phyloP scores from a whole-genome alignment of 805 yeast genomes.

The Wickerhamomyces rabaulensis region DNA sequence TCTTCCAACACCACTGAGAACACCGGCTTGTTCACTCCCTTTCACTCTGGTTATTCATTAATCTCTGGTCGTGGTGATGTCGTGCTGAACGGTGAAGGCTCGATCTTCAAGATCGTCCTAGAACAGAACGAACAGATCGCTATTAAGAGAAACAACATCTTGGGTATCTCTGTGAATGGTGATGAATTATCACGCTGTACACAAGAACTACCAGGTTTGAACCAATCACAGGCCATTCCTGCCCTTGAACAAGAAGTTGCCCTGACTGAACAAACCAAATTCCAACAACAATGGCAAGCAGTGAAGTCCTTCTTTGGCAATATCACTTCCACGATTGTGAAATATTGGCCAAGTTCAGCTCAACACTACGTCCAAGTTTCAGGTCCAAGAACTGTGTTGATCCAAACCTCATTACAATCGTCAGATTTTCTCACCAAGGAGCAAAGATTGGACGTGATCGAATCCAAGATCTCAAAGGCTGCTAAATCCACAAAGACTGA shows the following conservation, averaged over 20 bases:
- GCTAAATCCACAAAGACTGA: conserved; percentile 21
- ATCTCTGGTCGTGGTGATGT: conserved; percentile 54
- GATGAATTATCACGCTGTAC: conserved; percentile 9
- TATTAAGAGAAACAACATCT: conserved; percentile 39
- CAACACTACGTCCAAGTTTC: conserved; percentile 37
- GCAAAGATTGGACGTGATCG: conserved; percentile 7
- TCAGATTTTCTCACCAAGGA: conserved; percentile 1
- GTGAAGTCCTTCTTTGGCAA: not conserved
- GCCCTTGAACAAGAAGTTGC: not conserved
- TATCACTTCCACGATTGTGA: not conserved
- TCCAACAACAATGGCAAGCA: conserved; percentile 2
- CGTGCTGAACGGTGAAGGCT: conserved; percentile 51
- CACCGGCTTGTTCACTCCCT: conserved; percentile 37
- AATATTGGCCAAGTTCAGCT: not conserved
- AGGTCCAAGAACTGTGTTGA: conserved; percentile 39
- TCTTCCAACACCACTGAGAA: conserved; percentile 19
- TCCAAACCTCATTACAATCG: conserved; percentile 15
- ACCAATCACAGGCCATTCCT: not conserved
- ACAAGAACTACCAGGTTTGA: not conserved
- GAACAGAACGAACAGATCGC: conserved; percentile 42
- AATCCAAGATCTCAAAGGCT: conserved; percentile 4
- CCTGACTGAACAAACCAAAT: not conserved
- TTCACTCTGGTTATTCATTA: conserved; percentile 38
- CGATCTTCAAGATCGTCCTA: conserved; percentile 43
- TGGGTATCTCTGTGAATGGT: conserved; percentile 49